Evolutionary conservation across 2,329 filamentous ascomycete species (phyloP), one percentile per base, ranked within the genome.

Genomic region (Aureobasidium sp.): DNA sequence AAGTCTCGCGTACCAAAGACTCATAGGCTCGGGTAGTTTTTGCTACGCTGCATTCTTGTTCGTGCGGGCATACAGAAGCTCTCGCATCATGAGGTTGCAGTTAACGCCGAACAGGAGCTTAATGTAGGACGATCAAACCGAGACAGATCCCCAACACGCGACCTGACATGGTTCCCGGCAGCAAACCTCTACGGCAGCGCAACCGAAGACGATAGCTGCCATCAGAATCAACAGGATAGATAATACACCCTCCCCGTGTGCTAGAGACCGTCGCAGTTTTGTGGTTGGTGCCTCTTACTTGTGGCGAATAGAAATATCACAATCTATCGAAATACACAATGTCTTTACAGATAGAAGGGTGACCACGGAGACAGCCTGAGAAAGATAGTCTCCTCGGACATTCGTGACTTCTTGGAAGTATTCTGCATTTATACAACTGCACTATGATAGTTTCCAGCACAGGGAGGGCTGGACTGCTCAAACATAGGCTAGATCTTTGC

Each of bases 181-280:
- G 37, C 37, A 39, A 1, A 39, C 5, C 13, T 39, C 37, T 17
- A 17, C 17, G 6, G 37, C 37, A 17, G 6, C 15, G 13, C 5
- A 4, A 4, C 6, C 17, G 37, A 17, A 39, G 37, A 1, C 20
- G 20, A 20, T 1, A 7, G 5, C 8, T 41, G 39, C 17, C 17
- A 20, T 5, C n/a, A 20, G n/a, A 0, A 65, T 66, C 65, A 72
- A 62, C 34, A 68, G 65, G 48, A 66, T 67, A 32, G 29, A 32
- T 32, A 8, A 1, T 2, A 8, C 29, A 20, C 20, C 20, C 1
- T 20, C 20, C 20, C 20, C 1, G 20, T 20, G 20, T 20, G 20
- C 20, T 20, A 20, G 20, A 20, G 20, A 1, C 20, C 20, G 1
- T 20, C 20, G 20, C 20, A 20, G 20, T 20, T 20, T 20, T 20